phyloP scores from a whole-genome alignment of 257 asterid species.

The Paulownia fortunei region DNA sequence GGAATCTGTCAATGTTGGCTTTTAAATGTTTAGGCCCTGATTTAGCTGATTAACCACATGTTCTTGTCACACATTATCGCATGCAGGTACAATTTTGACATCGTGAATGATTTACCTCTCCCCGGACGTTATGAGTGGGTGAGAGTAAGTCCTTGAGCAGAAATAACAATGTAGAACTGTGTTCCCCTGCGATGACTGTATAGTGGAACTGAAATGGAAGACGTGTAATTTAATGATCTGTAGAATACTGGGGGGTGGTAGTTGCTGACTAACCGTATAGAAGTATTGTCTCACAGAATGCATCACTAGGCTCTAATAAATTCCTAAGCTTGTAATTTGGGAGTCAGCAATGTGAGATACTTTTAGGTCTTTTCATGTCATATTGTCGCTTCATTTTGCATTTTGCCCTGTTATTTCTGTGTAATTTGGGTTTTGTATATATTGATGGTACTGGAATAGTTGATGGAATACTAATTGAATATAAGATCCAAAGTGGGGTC shows the following conservation, averaged over 20 bases:
- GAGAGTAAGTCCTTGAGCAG: slow-evolving; percentile 45
- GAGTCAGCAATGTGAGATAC: neutral
- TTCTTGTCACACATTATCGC: neutral
- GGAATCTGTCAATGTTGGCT: neutral
- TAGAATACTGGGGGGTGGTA: neutral
- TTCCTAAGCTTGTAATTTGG: neutral
- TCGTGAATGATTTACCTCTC: slow-evolving; percentile 54
- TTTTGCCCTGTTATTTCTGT: neutral
- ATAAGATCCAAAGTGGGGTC: no score
- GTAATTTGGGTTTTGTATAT: no score
- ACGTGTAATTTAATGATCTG: neutral
- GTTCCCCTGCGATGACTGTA: neutral
- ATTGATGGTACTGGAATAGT: no score
- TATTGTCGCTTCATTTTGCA: neutral
- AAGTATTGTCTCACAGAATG: neutral
- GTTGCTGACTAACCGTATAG: slow-evolving; percentile 4
- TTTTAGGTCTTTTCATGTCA: neutral
- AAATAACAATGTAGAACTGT: neutral
- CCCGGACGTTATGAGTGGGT: slow-evolving; percentile 61
- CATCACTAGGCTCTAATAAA: neutral
- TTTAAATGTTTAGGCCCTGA: neutral
- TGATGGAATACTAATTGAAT: no score
- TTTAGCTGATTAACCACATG: neutral
- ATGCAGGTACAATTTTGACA: slow-evolving; percentile 64
- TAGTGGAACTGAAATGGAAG: slow-evolving; percentile 5